Percentiles rank a stretch among this genome's conserved stretches.
These are phyloP conservation scores for Termitomyces sp. DNA, from an alignment of 768 basidiomycete genomes.

Conservation along the genomic window DNA sequence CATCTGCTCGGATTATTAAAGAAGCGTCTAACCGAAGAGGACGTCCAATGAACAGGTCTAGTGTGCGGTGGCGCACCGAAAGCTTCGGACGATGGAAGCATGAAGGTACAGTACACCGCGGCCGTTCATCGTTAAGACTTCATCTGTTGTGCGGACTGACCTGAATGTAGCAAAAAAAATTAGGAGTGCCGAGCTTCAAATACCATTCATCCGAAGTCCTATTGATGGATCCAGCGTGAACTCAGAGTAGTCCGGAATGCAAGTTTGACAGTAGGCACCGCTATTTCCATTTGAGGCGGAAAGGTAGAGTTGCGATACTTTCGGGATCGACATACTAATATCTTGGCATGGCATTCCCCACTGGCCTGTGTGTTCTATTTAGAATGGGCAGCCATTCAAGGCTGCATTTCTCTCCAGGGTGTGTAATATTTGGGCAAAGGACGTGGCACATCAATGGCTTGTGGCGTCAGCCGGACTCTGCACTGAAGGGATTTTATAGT, in stretches of 20 bases:
- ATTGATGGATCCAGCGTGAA: neutral
- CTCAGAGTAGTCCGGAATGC: neutral
- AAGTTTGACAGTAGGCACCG: neutral
- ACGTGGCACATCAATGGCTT: neutral
- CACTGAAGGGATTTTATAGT: neutral
- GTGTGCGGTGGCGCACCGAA: conserved; percentile 18
- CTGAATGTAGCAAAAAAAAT: conserved; percentile 1
- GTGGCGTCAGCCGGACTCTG: neutral
- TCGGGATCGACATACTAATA: neutral
- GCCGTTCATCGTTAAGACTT: neutral
- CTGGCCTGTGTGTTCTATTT: neutral
- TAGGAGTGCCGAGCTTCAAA: neutral
- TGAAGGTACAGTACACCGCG: conserved; percentile 5
- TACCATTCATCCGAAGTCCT: conserved; percentile 1
- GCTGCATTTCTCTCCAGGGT: neutral
- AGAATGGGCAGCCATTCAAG: neutral
- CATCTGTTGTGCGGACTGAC: conserved; percentile 1
- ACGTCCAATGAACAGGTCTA: neutral
- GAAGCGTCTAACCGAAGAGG: neutral
- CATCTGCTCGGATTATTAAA: neutral
- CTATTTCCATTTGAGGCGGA: neutral
- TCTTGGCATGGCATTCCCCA: neutral
- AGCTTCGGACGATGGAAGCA: conserved; percentile 8
- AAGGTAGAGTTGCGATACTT: neutral
- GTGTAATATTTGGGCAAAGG: neutral